Evolutionary conservation across 2,329 filamentous ascomycete genomes (phyloP).

Genomic region (Sphaerulina vaccinii): DNA sequence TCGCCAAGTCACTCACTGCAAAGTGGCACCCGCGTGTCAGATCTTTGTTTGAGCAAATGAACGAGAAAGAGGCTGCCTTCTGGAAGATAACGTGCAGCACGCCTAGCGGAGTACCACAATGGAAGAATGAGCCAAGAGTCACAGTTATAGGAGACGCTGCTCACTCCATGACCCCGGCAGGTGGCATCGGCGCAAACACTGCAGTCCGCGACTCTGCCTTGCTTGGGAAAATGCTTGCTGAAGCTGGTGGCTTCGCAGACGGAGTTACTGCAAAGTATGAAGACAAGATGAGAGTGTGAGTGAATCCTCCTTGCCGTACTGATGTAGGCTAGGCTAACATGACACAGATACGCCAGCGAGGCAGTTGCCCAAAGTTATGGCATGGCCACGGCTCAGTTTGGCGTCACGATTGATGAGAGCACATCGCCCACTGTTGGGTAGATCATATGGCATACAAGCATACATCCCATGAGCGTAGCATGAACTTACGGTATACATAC

Average conservation of each 20-base stretch:
- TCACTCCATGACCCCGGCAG: slow-evolving; percentile 57
- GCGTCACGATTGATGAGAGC: slow-evolving; percentile 23
- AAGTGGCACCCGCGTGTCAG: slow-evolving; percentile 58
- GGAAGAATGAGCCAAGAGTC: slow-evolving; percentile 58
- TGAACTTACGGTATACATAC: neutral
- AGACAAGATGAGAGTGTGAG: slow-evolving; percentile 48
- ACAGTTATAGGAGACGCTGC: slow-evolving; percentile 60
- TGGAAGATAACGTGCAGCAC: slow-evolving; percentile 67
- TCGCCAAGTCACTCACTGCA: slow-evolving; percentile 55
- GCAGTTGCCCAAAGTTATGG: slow-evolving; percentile 57
- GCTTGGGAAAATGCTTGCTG: slow-evolving; percentile 52
- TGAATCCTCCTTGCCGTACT: neutral
- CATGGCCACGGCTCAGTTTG: slow-evolving; percentile 45
- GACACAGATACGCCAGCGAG: slow-evolving; percentile 50
- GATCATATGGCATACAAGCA: neutral
- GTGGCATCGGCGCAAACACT: slow-evolving; percentile 58
- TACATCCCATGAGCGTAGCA: neutral
- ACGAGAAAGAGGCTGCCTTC: slow-evolving; percentile 58
- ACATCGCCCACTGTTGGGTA: slow-evolving; percentile 14
- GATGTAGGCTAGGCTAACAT: neutral
- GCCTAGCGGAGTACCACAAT: slow-evolving; percentile 59
- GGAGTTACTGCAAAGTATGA: slow-evolving; percentile 43
- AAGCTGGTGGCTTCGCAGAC: slow-evolving; percentile 51
- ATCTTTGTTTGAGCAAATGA: slow-evolving; percentile 60
- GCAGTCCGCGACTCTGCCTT: slow-evolving; percentile 57